phyloP scores from a whole-genome alignment of 192 early-diverging fungal species.

The Backusella psychrophila region DNA sequence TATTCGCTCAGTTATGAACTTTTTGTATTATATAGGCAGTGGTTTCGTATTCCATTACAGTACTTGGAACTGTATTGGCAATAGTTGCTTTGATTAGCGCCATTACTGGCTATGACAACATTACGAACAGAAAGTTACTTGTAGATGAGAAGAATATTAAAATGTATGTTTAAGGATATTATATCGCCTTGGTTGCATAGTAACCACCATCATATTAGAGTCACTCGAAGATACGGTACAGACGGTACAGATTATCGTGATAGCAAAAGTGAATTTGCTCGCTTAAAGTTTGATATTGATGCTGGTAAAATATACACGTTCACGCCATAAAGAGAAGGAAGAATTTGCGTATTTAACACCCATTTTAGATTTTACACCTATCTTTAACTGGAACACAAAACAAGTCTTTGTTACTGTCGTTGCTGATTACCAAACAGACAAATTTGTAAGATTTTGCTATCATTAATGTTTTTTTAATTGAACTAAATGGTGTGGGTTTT shows the following conservation, averaged over 20 bases:
- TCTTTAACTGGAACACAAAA: constrained; percentile 93
- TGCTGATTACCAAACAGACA: constrained; percentile 70
- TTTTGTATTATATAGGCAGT: constrained; percentile 11
- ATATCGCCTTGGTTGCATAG: background rate
- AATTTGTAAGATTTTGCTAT: constrained; percentile 50
- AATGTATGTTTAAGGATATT: constrained; percentile 17
- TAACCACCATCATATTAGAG: constrained; percentile 13
- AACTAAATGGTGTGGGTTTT: background rate
- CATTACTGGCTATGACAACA: constrained; percentile 15
- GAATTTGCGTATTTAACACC: background rate
- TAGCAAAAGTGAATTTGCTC: constrained; percentile 59
- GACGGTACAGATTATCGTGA: constrained; percentile 53
- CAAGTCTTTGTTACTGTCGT: constrained; percentile 80
- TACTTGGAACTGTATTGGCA: constrained; percentile 21
- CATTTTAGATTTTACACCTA: constrained; percentile 64
- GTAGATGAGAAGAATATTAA: constrained; percentile 14
- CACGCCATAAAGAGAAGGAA: background rate
- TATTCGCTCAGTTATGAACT: background rate
- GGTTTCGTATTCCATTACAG: constrained; percentile 25
- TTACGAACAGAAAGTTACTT: constrained; percentile 2
- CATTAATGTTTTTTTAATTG: no score
- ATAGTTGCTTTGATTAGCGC: constrained; percentile 23
- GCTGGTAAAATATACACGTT: constrained; percentile 52
- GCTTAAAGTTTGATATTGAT: constrained; percentile 61
- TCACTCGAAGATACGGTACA: constrained; percentile 48